These are phyloP conservation scores for Udeniomyces megalosporus DNA, from an alignment of 768 basidiomycete genomes.

Conservation along the genomic window DNA sequence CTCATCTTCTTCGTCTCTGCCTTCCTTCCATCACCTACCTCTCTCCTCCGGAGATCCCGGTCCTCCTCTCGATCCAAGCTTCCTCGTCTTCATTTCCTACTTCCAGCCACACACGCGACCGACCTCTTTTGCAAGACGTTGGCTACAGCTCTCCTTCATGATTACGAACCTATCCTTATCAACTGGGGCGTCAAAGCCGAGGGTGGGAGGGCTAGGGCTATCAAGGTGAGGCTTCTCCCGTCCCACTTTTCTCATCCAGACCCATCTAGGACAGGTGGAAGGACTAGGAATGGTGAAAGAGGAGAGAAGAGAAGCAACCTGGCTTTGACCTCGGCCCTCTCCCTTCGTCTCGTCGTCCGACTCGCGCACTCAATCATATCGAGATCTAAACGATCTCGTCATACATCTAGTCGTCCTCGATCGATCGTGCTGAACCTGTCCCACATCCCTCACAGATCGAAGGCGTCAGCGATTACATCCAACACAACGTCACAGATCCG, in stretches of 20 bases:
- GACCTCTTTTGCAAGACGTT: background rate
- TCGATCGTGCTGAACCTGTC: no score
- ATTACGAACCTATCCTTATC: background rate
- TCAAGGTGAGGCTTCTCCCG: background rate
- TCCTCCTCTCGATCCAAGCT: background rate
- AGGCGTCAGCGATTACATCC: background rate
- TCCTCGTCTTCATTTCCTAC: background rate
- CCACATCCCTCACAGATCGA: slow-evolving; percentile 7
- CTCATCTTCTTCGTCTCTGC: background rate
- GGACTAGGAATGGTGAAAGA: no score
- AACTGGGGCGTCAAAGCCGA: background rate
- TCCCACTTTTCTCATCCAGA: background rate
- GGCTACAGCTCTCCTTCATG: background rate
- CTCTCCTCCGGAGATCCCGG: no score
- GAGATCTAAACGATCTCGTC: no score
- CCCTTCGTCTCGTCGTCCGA: no score
- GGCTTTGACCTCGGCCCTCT: background rate
- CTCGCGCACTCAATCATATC: no score
- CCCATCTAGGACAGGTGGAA: no score
- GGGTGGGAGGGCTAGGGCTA: background rate
- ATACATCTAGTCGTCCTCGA: no score
- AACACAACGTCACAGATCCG: background rate
- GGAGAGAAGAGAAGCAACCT: no score
- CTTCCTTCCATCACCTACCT: background rate
- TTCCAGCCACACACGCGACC: background rate